Evolutionary conservation across 768 basidiomycete species (phyloP).

Genomic region (Leccinum arenicola): DNA sequence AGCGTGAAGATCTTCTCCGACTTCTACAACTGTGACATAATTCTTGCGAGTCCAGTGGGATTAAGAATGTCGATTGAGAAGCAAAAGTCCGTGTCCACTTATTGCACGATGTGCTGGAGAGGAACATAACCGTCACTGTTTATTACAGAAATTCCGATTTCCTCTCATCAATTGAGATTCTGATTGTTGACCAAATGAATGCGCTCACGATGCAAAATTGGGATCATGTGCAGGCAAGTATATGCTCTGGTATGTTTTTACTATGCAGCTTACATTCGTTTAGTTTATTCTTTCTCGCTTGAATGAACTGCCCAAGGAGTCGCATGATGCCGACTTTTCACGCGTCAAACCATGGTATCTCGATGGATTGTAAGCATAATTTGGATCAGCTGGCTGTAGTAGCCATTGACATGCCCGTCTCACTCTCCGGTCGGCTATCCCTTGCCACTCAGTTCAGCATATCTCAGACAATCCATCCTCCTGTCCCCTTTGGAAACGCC

Average conservation of each 20-base stretch:
- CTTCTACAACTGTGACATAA: constrained; percentile 88
- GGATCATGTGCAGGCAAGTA: constrained; percentile 88
- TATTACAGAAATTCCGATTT: constrained; percentile 78
- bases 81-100: constrained; percentile 65
- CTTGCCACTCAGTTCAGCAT: constrained; percentile 56
- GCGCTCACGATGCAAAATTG: constrained; percentile 97
- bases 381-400: constrained; percentile 55
- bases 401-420: constrained; percentile 75
- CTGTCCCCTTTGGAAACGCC: constrained; percentile 87
- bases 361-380: constrained; percentile 78
- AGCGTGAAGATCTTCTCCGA: constrained; percentile 88
- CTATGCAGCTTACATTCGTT: background rate
- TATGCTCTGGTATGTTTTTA: background rate
- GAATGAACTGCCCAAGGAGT: constrained; percentile 89
- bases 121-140: background rate
- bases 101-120: background rate
- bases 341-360: constrained; percentile 98
- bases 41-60: constrained; percentile 92
- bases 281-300: constrained; percentile 84
- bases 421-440: constrained; percentile 11
- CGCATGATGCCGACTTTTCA: constrained; percentile 93
- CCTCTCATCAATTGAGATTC: constrained; percentile 87
- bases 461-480: constrained; percentile 87
- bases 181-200: constrained; percentile 91
- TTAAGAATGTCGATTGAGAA: constrained; percentile 90